Percentiles rank a stretch among this genome's conserved stretches.
phyloP scores from a whole-genome alignment of 441 rosid genomes.

The Kokia cookei region DNA sequence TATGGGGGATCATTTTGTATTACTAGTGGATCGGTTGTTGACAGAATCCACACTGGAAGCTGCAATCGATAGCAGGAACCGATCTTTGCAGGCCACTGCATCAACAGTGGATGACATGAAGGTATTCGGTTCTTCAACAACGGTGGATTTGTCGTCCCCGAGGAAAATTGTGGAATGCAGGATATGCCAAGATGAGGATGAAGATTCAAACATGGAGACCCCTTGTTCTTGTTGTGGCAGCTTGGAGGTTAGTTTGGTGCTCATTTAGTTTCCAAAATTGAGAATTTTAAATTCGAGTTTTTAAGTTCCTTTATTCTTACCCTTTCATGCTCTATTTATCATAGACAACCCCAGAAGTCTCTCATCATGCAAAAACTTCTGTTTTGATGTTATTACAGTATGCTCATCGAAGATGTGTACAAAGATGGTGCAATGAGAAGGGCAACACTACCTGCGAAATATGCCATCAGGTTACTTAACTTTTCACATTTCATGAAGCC shows the following conservation, averaged over 20 bases:
- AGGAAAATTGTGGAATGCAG: slow-evolving; percentile 74
- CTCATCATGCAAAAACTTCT: background rate
- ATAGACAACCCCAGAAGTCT: background rate
- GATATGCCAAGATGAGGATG: slow-evolving; percentile 93
- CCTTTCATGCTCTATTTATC: background rate
- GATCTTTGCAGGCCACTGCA: slow-evolving; percentile 35
- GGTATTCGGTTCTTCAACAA: slow-evolving; percentile 21
- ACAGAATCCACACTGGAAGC: slow-evolving; percentile 87
- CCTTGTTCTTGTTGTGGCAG: slow-evolving; percentile 95
- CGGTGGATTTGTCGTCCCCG: slow-evolving; percentile 33
- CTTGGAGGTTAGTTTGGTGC: slow-evolving; percentile 54
- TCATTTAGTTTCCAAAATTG: background rate
- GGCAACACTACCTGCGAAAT: slow-evolving; percentile 75
- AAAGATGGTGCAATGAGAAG: slow-evolving; percentile 81
- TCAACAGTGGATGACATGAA: slow-evolving; percentile 26
- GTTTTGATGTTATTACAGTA: slow-evolving; percentile 28
- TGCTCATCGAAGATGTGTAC: slow-evolving; percentile 78
- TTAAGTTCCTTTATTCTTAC: background rate
- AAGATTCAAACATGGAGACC: slow-evolving; percentile 80
- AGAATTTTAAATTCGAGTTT: background rate
- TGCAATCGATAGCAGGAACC: slow-evolving; percentile 74
- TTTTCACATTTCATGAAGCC: background rate
- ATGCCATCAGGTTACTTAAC: slow-evolving; percentile 54
- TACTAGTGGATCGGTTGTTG: slow-evolving; percentile 77
- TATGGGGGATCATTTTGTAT: slow-evolving; percentile 95